Evolutionary conservation across 345 rosid genomes (phyloP).

Genomic region (Eucalyptus cloeziana): DNA sequence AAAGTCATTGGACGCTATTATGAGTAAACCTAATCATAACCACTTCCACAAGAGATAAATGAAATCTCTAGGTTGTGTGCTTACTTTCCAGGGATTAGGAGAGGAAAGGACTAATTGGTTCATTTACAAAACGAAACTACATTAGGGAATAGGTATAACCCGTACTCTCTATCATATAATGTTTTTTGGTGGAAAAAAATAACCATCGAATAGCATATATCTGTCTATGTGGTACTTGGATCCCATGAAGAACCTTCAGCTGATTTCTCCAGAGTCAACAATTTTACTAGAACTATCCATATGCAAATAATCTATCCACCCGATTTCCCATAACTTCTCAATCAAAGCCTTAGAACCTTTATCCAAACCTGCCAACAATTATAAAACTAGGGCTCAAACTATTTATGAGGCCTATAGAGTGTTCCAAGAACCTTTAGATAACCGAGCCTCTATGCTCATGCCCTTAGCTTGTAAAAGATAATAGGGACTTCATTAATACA

Average conservation of each 20-base stretch:
- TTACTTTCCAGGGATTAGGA: background rate
- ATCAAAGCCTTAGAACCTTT: background rate
- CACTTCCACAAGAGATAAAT: background rate
- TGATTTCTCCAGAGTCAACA: too few relatives aligned
- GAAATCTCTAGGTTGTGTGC: background rate
- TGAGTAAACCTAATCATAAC: background rate
- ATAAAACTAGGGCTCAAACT: too few relatives aligned
- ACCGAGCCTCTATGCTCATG: too few relatives aligned
- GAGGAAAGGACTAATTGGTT: background rate
- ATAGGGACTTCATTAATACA: too few relatives aligned
- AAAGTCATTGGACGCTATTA: background rate
- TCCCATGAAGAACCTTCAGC: too few relatives aligned
- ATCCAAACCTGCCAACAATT: background rate
- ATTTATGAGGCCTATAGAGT: rapidly evolving
- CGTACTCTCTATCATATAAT: background rate
- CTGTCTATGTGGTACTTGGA: too few relatives aligned
- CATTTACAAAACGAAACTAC: background rate
- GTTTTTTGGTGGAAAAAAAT: too few relatives aligned
- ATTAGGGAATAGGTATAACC: background rate
- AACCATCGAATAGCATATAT: too few relatives aligned
- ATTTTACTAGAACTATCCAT: background rate
- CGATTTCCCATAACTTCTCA: background rate
- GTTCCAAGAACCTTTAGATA: rapidly evolving
- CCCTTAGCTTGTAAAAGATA: too few relatives aligned
- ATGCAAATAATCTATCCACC: too few relatives aligned